Evolutionary conservation across 2,329 filamentous ascomycete genomes (phyloP), one percentile per base, ranked within the genome.

Genomic region (Pezizomycotina sp.): DNA sequence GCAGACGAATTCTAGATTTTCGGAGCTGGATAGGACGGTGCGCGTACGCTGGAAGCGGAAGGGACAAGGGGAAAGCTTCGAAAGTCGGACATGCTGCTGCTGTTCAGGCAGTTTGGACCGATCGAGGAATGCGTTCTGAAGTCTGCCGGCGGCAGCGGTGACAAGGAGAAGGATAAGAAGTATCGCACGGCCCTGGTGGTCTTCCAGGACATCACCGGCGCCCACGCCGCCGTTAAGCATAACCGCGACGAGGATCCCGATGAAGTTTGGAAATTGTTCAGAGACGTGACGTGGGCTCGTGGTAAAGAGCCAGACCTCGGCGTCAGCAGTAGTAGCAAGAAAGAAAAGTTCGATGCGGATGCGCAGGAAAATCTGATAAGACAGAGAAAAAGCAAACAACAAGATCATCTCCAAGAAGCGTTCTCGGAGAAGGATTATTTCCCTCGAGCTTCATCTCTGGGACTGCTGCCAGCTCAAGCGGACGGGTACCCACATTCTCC

Each of bases 11-110:
- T 44, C 41, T 3, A 46, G 53, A 4, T 56, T 60, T 7, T 47
- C 56, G 4, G 62, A 65, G 22, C 48, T 62, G 15, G 60, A 65
- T 34, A 54, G 63, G 14, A 62, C 62, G 1, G 46, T 66, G 40
- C 62, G 59, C 26, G 47, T 65, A 1, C 57, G 59, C 3, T 65
- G 61, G 50, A 46, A 50, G 10, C 44, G 55, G 15, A 54, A 57
- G 15, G 54, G 51, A 26, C 35, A 36, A 15, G 43, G 35, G 4
- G 33, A 47, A 18, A 36, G 47, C 4, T 53, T 64, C 44, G 57
- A 59, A 36, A 56, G 27, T 55, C 56, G 2, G 50, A 52, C 4
- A 39, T 66, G 3, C 36, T 48, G 6, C 39, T 48, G 27, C 52
- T 61, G 30, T 66, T 66, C 45, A 43, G 48, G 1, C 55, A 55